Base-by-base conservation (phyloP, 2,329 filamentous ascomycete genomes). In the Colletotrichum shisoi region DNA sequence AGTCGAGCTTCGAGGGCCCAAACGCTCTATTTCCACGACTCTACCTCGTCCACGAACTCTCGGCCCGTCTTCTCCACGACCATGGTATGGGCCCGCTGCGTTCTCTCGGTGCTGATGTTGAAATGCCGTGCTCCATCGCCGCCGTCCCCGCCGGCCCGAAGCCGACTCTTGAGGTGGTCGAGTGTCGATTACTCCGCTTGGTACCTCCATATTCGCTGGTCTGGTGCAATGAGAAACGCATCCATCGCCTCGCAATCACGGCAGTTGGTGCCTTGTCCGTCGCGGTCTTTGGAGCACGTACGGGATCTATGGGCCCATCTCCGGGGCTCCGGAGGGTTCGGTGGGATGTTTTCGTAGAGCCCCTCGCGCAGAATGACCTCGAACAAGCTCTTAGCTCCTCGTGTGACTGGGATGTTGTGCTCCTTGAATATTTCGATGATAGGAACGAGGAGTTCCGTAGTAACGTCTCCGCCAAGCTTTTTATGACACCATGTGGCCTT, bases 21-120 rank as follows among this genome's bases (percentile, higher is more conserved):
- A 9, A 49, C 40, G 0, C 17, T 21, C 8, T 21, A 19, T 17
- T 27, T 51, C 51, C 51, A 49, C 17, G 13, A 39, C n/a, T n/a
- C 44, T 21, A 57, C 42, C 42, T 34, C 60, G 4, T 44, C 51
- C 19, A 12, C 9, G 19, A 40, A 19, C 21, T 48, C 59, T 48
- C 15, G 27, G 12, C 51, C 51, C 4, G 51, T 62, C 59, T 62
- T 62, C 21, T 46, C 24, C 24, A 51, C 48, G 9, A 34, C 48
- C 8, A 51, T 31, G 9, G 48, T 12, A 12, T 34, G 27, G 17
- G 15, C 3, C n/a, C 48, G 24, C n/a, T 8, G 8, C 15, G 48
- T 37, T 37, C 15, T 9, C 3, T 62, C 31, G 12, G 17, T 57
- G 11, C 9, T 42, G 4, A 48, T n/a, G 15, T 9, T 13, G 39